Base-by-base conservation (phyloP, 148 eudicot species). In the Silene uniflora region DNA sequence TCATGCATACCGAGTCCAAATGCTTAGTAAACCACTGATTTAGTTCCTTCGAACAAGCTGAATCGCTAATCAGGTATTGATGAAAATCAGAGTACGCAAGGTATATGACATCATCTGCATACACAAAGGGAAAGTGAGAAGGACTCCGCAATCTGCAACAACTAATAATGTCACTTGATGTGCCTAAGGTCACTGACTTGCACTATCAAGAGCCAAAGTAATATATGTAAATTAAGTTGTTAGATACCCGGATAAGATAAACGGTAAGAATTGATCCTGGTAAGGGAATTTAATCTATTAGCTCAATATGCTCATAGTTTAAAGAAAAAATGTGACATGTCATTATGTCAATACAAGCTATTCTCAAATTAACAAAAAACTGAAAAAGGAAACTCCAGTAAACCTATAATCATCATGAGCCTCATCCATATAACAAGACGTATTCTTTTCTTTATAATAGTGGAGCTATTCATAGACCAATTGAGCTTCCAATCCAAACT, bases 1-100 rank as follows among this genome's bases (percentile, higher is more conserved):
- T 59, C 12, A n/a, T 47, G 56, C 80, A 74, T 88, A 95, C 99
- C 91, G 99, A 88, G 83, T 95, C 99, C 77, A 95, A 84, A 83
- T 92, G 96, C 83, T 92, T 91, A 73, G 82, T 62, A 86, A 95
- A 95, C 99, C 99, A 95, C 77, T 92, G 91, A 84, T 90, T 89
- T 71, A 92, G 79, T 86, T 92, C 96, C 87, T 90, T 92, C 79
- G 89, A 86, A 83, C 83, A 89, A 72, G 92, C 84, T 52, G 97
- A 87, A 82, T 92, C 97, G 73, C 71, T 90, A 62, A 89, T 83
- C 79, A 92, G 83, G 77, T 89, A 95, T 35, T 89, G 89, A 84
- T 89, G 93, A 78, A 90, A 95, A 81, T 95, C 94, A 75, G 97
- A 86, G 80, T 95, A 95, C 67, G 92, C 91, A 84, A 92, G 79